These are phyloP conservation scores for Centrapalus pauciflorus DNA, from an alignment of 129 eudicot species.

Conservation along the genomic window DNA sequence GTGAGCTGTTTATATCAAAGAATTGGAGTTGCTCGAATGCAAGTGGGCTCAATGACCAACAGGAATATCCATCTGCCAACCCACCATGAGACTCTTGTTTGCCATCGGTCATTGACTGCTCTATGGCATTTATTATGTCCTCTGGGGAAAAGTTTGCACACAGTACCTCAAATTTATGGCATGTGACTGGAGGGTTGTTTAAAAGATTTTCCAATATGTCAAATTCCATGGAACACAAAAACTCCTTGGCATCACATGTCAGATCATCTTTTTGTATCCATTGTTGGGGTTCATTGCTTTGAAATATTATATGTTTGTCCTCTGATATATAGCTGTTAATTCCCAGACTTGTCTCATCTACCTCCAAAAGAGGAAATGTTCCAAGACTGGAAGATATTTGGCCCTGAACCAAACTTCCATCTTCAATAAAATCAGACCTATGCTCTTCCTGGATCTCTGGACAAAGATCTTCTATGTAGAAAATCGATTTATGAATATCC, in stretches of 20 bases:
- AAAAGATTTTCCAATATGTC: constrained; percentile 47
- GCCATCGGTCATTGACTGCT: constrained; percentile 19
- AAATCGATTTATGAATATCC: constrained; percentile 45
- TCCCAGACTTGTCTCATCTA: constrained; percentile 59
- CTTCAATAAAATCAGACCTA: constrained; percentile 35
- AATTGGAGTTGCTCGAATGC: constrained; percentile 56
- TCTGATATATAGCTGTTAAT: constrained; percentile 29
- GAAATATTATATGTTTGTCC: constrained; percentile 35
- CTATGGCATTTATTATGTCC: constrained; percentile 43
- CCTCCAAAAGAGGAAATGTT: constrained; percentile 70
- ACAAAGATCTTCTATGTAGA: constrained; percentile 45
- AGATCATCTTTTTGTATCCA: constrained; percentile 37
- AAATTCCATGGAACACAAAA: constrained; percentile 48
- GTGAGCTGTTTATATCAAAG: constrained; percentile 38
- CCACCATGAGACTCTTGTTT: constrained; percentile 13
- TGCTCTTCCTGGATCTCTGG: constrained; percentile 38
- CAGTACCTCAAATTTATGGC: constrained; percentile 22
- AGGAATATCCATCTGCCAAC: constrained; percentile 12
- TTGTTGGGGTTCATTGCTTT: constrained; percentile 37
- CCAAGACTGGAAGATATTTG: constrained; percentile 27
- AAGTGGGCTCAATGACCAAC: constrained; percentile 16
- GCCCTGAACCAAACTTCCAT: constrained; percentile 31
- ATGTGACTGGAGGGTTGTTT: constrained; percentile 23
- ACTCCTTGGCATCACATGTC: constrained; percentile 41
- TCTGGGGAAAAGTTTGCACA: constrained; percentile 30